Conservation (phyloP, 495 filamentous ascomycete genomes). For the Penicillium desertorum region DNA sequence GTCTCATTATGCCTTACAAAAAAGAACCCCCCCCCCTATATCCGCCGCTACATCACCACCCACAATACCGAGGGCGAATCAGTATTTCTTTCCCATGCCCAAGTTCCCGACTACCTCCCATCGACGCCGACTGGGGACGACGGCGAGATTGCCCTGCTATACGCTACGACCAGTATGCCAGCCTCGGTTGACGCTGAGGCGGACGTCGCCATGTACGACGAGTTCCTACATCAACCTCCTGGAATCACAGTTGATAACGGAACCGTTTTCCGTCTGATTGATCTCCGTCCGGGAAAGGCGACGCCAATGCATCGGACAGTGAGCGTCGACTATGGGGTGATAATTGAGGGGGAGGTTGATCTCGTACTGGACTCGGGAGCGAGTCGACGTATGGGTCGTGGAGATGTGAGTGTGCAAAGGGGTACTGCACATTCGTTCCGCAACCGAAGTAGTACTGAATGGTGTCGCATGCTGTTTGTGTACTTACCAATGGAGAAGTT, state of each 20-base stretch:
- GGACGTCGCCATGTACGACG: constrained; percentile 38
- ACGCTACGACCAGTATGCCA: constrained; percentile 38
- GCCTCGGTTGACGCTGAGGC: constrained; percentile 33
- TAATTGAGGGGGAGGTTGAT: constrained; percentile 71
- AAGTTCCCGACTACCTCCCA: constrained; percentile 36
- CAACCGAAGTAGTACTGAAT: constrained; percentile 50
- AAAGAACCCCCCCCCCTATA: constrained; percentile 33
- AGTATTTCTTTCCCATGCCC: constrained; percentile 38
- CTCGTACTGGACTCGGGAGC: constrained; percentile 65
- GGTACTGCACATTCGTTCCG: constrained; percentile 65
- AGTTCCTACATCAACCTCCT: constrained; percentile 37
- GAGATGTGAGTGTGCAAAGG: constrained; percentile 65
- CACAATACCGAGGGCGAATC: constrained; percentile 41
- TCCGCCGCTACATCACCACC: constrained; percentile 44
- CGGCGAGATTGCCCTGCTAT: constrained; percentile 40
- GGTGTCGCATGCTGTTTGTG: constrained; percentile 59
- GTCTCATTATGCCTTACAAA: constrained; percentile 17
- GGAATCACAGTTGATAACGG: constrained; percentile 36
- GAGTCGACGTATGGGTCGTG: constrained; percentile 61
- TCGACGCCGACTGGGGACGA: constrained; percentile 33
- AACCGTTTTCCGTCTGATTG: constrained; percentile 52
- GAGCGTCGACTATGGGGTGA: constrained; percentile 68
- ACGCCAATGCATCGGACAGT: constrained; percentile 70
- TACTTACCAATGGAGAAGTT: constrained; percentile 35
- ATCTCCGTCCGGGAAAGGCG: constrained; percentile 64